Base-by-base conservation (phyloP, 495 filamentous ascomycete species). In the Lasiosphaeria ovina region DNA sequence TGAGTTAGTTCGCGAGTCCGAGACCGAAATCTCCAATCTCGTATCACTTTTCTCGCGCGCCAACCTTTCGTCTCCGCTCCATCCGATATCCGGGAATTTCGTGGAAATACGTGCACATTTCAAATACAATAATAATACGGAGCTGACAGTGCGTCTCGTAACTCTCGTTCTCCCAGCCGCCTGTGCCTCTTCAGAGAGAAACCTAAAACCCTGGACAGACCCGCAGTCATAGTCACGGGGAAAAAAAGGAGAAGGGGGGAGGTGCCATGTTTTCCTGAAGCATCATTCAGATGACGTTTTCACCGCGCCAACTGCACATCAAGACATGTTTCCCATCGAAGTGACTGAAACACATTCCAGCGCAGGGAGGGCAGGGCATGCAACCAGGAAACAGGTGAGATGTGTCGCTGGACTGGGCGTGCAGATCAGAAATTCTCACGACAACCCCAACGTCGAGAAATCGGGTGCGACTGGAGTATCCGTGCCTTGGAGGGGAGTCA, bases 361-460 rank as follows among this genome's bases (percentile, higher is more conserved):
- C 17, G 17, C 9, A 4, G 49, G 32, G 49, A 51, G 16, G 47
- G 49, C n/a, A 24, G 12, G 16, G 44, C 44, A 51, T 3, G 49
- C 32, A 35, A 51, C 49, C 49, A 51, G 49, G 49, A 35, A 51
- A 51, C 49, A 51, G 49, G 32, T 32, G 49, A 51, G 49, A 17
- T 51, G 49, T 51, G 49, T 51, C 17, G 49, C 32, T 47, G 44
- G 44, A 47, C 44, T 5, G 11, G 16, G 44, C 8, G 16, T 35
- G 49, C 49, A 51, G 49, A 51, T 51, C 49, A 51, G 17, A 32
- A 8, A 8, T n/a, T 31, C 47, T 50, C 14, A 10, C 24, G 40
- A 45, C 17, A 51, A 51, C 32, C 17, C 17, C 17, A 24, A 51
- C 49, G 49, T 32, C 17, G 49, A 32, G 12, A 35, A 50, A 51